Base-by-base conservation (phyloP, 2,329 filamentous ascomycete species). In the Aspergillus floridensis region DNA sequence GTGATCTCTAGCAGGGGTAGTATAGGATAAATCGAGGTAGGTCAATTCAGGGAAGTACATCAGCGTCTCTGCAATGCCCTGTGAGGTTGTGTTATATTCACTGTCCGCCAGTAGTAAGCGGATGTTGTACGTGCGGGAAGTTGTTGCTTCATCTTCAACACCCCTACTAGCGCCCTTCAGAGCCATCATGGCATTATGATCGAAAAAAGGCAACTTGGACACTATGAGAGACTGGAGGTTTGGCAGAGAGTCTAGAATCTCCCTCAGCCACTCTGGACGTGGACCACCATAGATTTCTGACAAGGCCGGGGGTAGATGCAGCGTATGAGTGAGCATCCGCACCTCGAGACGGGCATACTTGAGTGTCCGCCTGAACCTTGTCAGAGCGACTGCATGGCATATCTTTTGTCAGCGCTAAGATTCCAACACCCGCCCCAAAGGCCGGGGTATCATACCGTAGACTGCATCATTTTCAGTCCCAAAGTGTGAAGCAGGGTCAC, bases 401-500 rank as follows among this genome's bases (percentile, higher is more conserved):
- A 16, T 24, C 22, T 32, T 32, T 41, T 48, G 60, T 70, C 56
- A 69, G 63, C 21, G 16, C 38, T 44, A 11, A 50, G 22, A 50
- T 14, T 32, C 19, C 26, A 26, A 31, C 12, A 46, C n/a, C 22
- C 19, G 29, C 47, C 32, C n/a, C 24, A 41, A 29, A 21, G 19
- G 12, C 1, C n/a, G 38, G 6, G 38, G 8, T 16, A 16, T n/a
- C 53, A 62, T 63, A 77, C 82, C 80, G 66, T 86, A 86, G 31
- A 87, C 83, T 8, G 80, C 81, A 67, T 87, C 85, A 66, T 86
- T 84, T 54, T 86, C 80, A 2, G 78, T 78, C 31, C 82, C 83
- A 68, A 87, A 87, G 70, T 87, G 84, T 8, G 84, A 86, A 0
- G 85, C 84, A 21, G 85, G 85, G 66, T 84, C 82, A 16, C 85